Evolutionary conservation across 805 yeast species (phyloP).

Genomic region (Candida xiaguanensis): DNA sequence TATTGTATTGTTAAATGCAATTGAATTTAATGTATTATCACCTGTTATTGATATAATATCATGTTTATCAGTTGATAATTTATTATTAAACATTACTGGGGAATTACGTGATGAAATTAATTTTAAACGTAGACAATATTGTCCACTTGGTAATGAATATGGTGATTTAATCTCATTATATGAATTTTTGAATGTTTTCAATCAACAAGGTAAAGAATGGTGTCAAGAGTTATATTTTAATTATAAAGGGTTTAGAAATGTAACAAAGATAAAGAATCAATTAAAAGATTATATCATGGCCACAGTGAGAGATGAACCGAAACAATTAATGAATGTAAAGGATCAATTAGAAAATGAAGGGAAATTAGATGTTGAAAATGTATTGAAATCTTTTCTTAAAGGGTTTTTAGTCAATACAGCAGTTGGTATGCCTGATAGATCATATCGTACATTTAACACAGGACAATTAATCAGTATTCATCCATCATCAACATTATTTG

Average conservation of each 20-base stretch:
- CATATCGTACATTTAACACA: constrained; percentile 78
- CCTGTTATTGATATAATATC: constrained; percentile 86
- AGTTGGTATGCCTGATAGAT: constrained; percentile 90
- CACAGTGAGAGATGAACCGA: constrained; percentile 32
- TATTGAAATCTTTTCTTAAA: constrained; percentile 73
- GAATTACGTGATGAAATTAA: constrained; percentile 83
- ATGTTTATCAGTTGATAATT: constrained; percentile 88
- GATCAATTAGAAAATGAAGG: constrained; percentile 23
- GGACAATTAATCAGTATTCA: constrained; percentile 87
- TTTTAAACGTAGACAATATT: constrained; percentile 63
- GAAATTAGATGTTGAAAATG: constrained; percentile 48
- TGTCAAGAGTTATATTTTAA: constrained; percentile 76
- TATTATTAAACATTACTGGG: constrained; percentile 73
- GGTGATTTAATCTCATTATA: constrained; percentile 86
- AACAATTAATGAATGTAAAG: constrained; percentile 16
- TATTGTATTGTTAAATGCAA: constrained; percentile 75
- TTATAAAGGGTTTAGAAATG: constrained; percentile 77
- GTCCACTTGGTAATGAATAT: constrained; percentile 64
- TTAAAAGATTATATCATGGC: constrained; percentile 62
- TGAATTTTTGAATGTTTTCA: constrained; percentile 63
- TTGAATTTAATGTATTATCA: constrained; percentile 51
- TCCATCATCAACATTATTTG: constrained; percentile 86
- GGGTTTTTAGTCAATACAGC: constrained; percentile 92
- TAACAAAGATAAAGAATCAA: constrained; percentile 70
- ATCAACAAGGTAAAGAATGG: constrained; percentile 60